Percentiles rank a stretch among this genome's conserved stretches.
Evolutionary conservation across 371 early-diverging fungal genomes (phyloP).

Genomic region (Actinomortierella ambigua): DNA sequence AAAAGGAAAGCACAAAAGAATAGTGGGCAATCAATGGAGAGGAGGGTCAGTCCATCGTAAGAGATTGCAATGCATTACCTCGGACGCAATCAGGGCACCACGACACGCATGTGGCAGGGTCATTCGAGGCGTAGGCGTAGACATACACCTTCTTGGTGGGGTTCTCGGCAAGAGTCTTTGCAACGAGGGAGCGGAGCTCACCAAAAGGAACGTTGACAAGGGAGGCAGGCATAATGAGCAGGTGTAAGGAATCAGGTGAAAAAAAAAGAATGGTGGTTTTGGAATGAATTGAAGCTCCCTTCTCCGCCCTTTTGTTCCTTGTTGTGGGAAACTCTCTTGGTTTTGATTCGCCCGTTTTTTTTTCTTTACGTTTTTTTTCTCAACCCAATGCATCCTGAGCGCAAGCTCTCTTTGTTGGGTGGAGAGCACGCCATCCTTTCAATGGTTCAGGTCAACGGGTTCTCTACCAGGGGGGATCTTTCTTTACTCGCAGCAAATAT

Average conservation of each 20-base stretch:
- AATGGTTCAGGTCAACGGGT: not conserved
- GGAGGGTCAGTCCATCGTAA: no score
- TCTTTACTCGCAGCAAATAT: no score
- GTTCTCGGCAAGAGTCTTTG: conserved; percentile 18
- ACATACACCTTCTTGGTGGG: conserved; percentile 30
- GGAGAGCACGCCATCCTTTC: not conserved
- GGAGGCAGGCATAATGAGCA: conserved; percentile 31
- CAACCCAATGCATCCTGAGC: not conserved
- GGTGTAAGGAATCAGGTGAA: no score
- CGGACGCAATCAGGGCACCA: conserved; percentile 68
- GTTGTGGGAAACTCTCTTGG: no score
- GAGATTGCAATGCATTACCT: conserved; percentile 15
- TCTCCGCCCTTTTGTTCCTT: no score
- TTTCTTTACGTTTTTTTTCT: not conserved
- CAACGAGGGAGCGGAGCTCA: conserved; percentile 2
- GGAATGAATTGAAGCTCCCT: no score
- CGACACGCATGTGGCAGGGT: conserved; percentile 53
- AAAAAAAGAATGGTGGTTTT: not conserved
- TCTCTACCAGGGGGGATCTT: not conserved
- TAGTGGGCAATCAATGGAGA: no score
- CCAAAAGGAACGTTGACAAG: conserved; percentile 21
- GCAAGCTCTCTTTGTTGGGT: not conserved
- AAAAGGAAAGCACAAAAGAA: no score
- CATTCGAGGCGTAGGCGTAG: conserved; percentile 34
- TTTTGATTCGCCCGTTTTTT: not conserved